A percentile compares a stretch with the other conserved stretches of the same genome.
Conservation (phyloP, 768 basidiomycete genomes). For the Pleurotus citrinopileatus region DNA sequence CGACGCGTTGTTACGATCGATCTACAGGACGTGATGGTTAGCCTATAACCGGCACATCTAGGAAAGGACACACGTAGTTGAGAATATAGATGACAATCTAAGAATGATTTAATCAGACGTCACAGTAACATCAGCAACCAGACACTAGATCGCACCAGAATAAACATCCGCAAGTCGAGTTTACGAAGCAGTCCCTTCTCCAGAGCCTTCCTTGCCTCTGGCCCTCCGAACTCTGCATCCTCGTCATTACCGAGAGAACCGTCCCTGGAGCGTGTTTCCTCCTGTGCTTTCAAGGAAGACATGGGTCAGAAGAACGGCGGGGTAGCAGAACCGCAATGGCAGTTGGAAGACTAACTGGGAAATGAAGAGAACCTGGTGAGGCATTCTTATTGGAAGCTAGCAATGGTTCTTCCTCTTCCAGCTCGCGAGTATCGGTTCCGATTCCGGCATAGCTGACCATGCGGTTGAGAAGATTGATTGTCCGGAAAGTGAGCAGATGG, state of each 20-base stretch:
- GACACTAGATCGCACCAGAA: constrained; percentile 21
- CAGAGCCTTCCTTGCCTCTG: constrained; percentile 15
- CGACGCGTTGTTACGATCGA: constrained; percentile 73
- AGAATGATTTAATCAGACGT: constrained; percentile 9
- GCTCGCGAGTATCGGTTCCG: neutral
- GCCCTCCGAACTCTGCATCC: constrained; percentile 13
- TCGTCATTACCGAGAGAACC: constrained; percentile 20
- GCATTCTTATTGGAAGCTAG: constrained; percentile 3
- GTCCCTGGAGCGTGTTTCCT: constrained; percentile 11
- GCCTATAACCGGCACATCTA: constrained; percentile 16
- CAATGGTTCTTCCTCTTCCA: constrained; percentile 2
- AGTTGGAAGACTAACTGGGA: constrained; percentile 5
- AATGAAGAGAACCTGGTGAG: neutral
- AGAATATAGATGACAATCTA: constrained; percentile 43
- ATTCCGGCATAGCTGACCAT: constrained; percentile 6
- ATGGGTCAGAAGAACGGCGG: constrained; percentile 29
- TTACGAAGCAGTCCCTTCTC: constrained; percentile 42
- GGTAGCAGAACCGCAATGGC: constrained; percentile 24
- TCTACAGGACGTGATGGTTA: constrained; percentile 44
- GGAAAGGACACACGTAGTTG: constrained; percentile 29
- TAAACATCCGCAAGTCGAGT: constrained; percentile 48
- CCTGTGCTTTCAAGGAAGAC: constrained; percentile 21
- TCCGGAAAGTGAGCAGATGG: neutral
- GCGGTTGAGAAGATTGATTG: constrained; percentile 1
- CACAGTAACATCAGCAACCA: neutral